A percentile compares a stretch with the other conserved stretches of the same genome.
phyloP scores from a whole-genome alignment of 495 filamentous ascomycete genomes.

The Tuber melanosporum region DNA sequence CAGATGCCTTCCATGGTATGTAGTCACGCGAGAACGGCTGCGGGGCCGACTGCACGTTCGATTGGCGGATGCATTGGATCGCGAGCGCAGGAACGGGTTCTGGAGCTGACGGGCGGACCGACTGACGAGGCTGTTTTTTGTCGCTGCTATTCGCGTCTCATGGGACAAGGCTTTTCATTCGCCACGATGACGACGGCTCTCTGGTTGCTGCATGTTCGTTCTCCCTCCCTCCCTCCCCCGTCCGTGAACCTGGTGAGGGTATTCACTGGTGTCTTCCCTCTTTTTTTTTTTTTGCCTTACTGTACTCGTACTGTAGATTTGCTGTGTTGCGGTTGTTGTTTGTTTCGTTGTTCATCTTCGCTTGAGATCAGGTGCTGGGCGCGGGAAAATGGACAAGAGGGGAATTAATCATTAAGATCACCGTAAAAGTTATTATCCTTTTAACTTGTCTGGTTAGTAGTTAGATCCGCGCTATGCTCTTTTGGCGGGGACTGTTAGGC shows the following conservation, averaged over 20 bases:
- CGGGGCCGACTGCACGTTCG: constrained; percentile 27
- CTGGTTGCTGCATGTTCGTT: constrained; percentile 3
- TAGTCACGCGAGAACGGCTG: constrained; percentile 35
- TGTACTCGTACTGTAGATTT: not conserved
- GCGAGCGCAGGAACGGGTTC: constrained; percentile 33
- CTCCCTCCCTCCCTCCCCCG: not conserved
- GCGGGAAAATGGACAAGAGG: constrained; percentile 1
- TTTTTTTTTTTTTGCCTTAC: not conserved
- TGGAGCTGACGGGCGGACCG: constrained; percentile 30
- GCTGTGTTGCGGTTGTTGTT: not conserved
- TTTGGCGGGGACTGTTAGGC: constrained; percentile 21
- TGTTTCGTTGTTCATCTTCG: not conserved
- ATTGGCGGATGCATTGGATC: constrained; percentile 26
- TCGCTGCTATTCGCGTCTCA: constrained; percentile 22
- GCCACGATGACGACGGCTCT: constrained; percentile 32
- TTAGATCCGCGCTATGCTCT: constrained; percentile 32
- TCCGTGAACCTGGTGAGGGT: not conserved
- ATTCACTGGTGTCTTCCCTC: not conserved
- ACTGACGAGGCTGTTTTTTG: constrained; percentile 29
- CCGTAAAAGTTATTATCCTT: not conserved
- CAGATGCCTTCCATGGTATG: constrained; percentile 31
- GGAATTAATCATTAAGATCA: not conserved
- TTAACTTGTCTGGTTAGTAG: not conserved
- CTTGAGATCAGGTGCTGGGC: not conserved
- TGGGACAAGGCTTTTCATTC: constrained; percentile 32